Evolutionary conservation across 495 filamentous ascomycete genomes (phyloP).

Genomic region (Amniculicola lignicola): DNA sequence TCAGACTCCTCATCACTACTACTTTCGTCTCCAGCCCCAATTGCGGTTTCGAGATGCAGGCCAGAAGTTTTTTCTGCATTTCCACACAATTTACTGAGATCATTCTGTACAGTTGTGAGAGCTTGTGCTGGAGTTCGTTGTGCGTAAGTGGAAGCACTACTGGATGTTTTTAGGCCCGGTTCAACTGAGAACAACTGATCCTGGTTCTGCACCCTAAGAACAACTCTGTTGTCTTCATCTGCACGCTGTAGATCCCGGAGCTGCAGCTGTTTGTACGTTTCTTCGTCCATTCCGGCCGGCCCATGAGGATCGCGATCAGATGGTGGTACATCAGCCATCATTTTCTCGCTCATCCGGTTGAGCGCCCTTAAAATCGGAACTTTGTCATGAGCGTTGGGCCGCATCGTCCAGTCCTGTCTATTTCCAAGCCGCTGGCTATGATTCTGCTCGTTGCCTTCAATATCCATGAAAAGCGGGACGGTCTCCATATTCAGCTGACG

Average conservation of each 20-base stretch:
- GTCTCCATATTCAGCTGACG: conserved; percentile 53
- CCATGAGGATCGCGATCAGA: conserved; percentile 65
- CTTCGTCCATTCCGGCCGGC: conserved; percentile 68
- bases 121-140: conserved; percentile 56
- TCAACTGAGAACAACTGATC: conserved; percentile 70
- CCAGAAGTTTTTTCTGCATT: conserved; percentile 43
- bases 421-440: conserved; percentile 77
- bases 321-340: conserved; percentile 80
- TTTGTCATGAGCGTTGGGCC: conserved; percentile 61
- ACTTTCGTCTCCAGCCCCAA: conserved; percentile 64
- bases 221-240: conserved; percentile 65
- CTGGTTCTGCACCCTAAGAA: conserved; percentile 84
- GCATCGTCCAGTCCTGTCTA: conserved; percentile 81
- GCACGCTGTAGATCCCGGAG: conserved; percentile 82
- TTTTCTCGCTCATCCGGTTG: conserved; percentile 83
- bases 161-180: conserved; percentile 41
- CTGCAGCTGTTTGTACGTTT: conserved; percentile 66
- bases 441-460: conserved; percentile 92
- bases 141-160: conserved; percentile 26
- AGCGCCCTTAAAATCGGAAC: conserved; percentile 79
- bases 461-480: conserved; percentile 83
- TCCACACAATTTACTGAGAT: conserved; percentile 48
- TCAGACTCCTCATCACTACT: conserved; percentile 55
- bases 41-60: conserved; percentile 56
- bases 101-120: conserved; percentile 58